Conservation (phyloP, 2,329 filamentous ascomycete genomes). For the Corinectria fuckeliana region DNA sequence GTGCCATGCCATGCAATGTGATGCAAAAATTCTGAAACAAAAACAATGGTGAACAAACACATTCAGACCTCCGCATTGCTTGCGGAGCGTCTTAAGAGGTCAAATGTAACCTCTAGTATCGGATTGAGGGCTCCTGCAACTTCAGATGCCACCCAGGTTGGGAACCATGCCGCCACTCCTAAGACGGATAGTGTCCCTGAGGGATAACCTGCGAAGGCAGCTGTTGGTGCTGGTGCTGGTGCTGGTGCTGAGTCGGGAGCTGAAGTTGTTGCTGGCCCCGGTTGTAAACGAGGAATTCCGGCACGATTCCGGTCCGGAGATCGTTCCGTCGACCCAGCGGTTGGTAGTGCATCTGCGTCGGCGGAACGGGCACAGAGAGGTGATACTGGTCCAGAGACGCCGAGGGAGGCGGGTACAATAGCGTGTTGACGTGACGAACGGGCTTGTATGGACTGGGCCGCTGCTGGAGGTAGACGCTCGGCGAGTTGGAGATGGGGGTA, state of each 20-base stretch:
- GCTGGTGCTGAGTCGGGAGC: background rate
- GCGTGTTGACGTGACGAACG: conserved; percentile 84
- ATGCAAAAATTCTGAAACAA: conserved; percentile 29
- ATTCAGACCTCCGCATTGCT: background rate
- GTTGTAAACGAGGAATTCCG: conserved; percentile 59
- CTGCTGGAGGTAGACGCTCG: conserved; percentile 85
- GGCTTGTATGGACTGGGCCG: conserved; percentile 92
- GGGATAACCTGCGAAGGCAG: conserved; percentile 34
- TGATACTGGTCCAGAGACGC: conserved; percentile 78
- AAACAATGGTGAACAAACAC: conserved; percentile 24
- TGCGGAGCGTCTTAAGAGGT: conserved; percentile 7
- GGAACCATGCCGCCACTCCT: conserved; percentile 38
- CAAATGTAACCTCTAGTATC: conserved; percentile 7
- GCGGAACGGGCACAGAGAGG: conserved; percentile 61
- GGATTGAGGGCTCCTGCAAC: background rate
- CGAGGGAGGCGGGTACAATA: conserved; percentile 87
- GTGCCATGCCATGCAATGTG: conserved; percentile 40
- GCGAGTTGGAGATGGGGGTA: conserved; percentile 78
- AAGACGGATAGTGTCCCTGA: conserved; percentile 46
- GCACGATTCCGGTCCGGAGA: conserved; percentile 73
- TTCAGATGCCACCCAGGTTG: background rate
- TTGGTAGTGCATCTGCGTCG: conserved; percentile 83
- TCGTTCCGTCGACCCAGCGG: conserved; percentile 74
- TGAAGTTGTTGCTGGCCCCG: conserved; percentile 40
- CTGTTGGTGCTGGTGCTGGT: conserved; percentile 27